Evolutionary conservation across 495 filamentous ascomycete genomes (phyloP).

Genomic region (Oidiodendron maius): DNA sequence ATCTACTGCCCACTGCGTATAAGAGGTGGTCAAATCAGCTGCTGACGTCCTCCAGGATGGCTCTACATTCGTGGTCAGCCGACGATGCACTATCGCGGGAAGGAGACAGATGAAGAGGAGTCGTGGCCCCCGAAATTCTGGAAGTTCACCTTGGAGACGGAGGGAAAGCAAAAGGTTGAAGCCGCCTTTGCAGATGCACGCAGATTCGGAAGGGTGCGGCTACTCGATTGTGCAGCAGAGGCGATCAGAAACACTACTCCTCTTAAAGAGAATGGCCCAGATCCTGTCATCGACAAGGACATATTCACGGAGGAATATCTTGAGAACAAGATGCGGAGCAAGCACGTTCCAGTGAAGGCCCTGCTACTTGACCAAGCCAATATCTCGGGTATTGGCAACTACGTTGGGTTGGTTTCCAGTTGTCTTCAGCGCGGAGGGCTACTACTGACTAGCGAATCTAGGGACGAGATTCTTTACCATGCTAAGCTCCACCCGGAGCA

Average conservation of each 20-base stretch:
- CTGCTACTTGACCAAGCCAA: constrained; percentile 83
- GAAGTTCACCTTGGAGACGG: constrained; percentile 75
- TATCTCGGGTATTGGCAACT: constrained; percentile 92
- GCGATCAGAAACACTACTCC: constrained; percentile 73
- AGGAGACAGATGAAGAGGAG: constrained; percentile 46
- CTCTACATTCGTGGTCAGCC: constrained; percentile 73
- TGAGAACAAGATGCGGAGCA: constrained; percentile 56
- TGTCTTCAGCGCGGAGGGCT: constrained; percentile 1
- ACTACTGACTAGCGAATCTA: constrained; percentile 17
- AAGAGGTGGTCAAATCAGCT: constrained; percentile 21
- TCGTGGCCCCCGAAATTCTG: constrained; percentile 86
- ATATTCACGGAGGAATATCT: constrained; percentile 70
- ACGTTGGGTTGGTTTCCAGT: constrained; percentile 57
- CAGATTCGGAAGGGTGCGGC: constrained; percentile 67
- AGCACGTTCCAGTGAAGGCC: constrained; percentile 80
- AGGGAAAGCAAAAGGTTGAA: constrained; percentile 50
- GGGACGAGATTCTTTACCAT: constrained; percentile 85
- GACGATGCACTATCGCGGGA: constrained; percentile 70
- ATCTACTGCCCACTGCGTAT: constrained; percentile 9
- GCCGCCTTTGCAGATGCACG: constrained; percentile 81
- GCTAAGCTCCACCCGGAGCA: constrained; percentile 87
- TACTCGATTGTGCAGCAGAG: constrained; percentile 71
- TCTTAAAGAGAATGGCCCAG: constrained; percentile 85
- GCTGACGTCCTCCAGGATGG: constrained; percentile 54
- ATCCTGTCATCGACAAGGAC: constrained; percentile 80